A percentile compares a stretch with the other conserved stretches of the same genome.
These are phyloP conservation scores for Biscutella laevigata DNA, from an alignment of 441 rosid species.

Conservation along the genomic window DNA sequence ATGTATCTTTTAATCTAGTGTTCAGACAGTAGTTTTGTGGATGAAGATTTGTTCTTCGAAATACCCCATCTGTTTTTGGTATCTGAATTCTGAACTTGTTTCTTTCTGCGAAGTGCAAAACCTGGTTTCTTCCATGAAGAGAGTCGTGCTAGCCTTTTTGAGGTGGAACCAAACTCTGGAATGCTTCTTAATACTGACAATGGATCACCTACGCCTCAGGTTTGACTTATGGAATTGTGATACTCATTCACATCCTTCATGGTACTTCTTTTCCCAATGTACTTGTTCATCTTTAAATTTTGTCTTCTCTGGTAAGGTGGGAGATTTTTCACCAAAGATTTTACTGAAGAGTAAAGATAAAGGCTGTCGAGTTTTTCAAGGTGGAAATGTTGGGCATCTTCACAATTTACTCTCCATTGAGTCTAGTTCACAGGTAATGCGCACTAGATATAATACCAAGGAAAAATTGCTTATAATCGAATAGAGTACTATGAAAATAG, in stretches of 20 bases:
- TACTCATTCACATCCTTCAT: background rate
- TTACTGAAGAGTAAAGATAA: slow-evolving; percentile 32
- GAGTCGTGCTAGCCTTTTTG: slow-evolving; percentile 78
- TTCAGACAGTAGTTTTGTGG: background rate
- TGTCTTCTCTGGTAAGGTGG: slow-evolving; percentile 44
- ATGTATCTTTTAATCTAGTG: background rate
- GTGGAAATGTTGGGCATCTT: slow-evolving; percentile 93
- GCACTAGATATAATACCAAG: background rate
- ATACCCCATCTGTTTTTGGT: background rate
- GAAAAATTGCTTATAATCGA: background rate
- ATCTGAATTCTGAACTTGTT: slow-evolving; percentile 1
- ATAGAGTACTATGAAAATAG: background rate
- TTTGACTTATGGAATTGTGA: slow-evolving; percentile 13
- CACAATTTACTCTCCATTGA: slow-evolving; percentile 92
- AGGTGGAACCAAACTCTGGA: slow-evolving; percentile 80
- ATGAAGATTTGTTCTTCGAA: background rate
- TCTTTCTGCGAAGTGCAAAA: slow-evolving; percentile 53
- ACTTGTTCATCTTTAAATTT: background rate
- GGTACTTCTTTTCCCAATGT: background rate
- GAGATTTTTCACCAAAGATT: slow-evolving; percentile 39
- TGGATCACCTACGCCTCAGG: slow-evolving; percentile 94
- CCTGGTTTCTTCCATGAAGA: slow-evolving; percentile 96
- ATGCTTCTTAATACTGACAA: slow-evolving; percentile 91
- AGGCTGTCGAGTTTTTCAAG: slow-evolving; percentile 72
- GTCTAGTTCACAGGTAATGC: slow-evolving; percentile 84